A percentile compares a stretch with the other conserved stretches of the same genome.
Conservation (phyloP, 495 filamentous ascomycete species). For the Geoglossum glabrum region DNA sequence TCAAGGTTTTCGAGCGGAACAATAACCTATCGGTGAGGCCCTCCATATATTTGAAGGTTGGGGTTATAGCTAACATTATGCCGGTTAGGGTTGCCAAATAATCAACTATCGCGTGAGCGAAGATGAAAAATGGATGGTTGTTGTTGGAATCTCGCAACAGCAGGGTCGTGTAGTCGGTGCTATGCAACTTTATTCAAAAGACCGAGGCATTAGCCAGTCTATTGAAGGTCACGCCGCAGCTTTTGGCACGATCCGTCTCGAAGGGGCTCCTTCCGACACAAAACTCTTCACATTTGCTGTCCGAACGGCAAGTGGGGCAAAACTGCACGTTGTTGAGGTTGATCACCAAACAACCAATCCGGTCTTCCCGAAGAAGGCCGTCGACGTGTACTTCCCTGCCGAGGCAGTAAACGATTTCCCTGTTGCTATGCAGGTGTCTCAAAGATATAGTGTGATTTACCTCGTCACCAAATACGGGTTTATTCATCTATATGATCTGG, state of each 20-base stretch:
- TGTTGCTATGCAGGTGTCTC: constrained; percentile 92
- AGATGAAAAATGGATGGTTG: constrained; percentile 95
- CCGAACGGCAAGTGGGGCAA: constrained; percentile 66
- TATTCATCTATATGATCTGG: constrained; percentile 95
- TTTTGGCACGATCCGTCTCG: constrained; percentile 75
- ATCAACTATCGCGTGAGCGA: constrained; percentile 97
- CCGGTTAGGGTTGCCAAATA: constrained; percentile 68
- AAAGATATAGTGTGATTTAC: constrained; percentile 88
- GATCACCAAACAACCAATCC: constrained; percentile 81
- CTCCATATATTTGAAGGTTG: constrained; percentile 6
- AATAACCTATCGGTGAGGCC: constrained; percentile 59
- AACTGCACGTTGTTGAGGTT: constrained; percentile 95
- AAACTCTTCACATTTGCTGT: constrained; percentile 96
- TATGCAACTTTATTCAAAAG: constrained; percentile 92
- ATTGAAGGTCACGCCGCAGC: constrained; percentile 96
- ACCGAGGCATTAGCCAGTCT: constrained; percentile 87
- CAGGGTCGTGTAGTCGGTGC: constrained; percentile 84
- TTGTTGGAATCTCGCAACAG: constrained; percentile 85
- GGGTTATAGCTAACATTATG: constrained; percentile 4
- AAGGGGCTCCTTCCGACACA: constrained; percentile 74
- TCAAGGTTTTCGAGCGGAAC: constrained; percentile 85
- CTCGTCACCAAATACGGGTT: constrained; percentile 98
- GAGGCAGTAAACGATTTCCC: constrained; percentile 95
- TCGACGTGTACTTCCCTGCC: constrained; percentile 91
- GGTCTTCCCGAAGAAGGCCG: constrained; percentile 76